phyloP scores from a whole-genome alignment of 2,329 filamentous ascomycete genomes.

The Colletotrichum chlorophyti region DNA sequence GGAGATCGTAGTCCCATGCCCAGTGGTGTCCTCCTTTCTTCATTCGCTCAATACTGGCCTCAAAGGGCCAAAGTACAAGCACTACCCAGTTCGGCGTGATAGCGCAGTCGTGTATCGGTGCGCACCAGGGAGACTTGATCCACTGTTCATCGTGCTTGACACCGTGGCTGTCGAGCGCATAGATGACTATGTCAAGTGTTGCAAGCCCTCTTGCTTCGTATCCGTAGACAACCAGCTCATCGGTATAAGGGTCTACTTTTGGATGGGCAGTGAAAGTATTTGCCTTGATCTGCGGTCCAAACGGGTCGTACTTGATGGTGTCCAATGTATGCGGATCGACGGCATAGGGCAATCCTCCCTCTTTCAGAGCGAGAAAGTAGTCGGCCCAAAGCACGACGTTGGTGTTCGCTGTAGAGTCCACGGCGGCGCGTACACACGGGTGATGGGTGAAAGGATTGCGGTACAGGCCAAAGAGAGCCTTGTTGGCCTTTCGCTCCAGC shows the following conservation, averaged over 20 bases:
- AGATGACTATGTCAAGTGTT: conserved; percentile 43
- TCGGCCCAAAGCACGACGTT: conserved; percentile 58
- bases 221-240: conserved; percentile 47
- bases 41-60: conserved; percentile 43
- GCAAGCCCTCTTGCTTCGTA: conserved; percentile 48
- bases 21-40: conserved; percentile 45
- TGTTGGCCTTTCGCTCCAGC: conserved; percentile 43
- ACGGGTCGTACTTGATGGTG: conserved; percentile 45
- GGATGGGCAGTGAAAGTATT: conserved; percentile 50
- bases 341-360: conserved; percentile 50
- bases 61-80: conserved; percentile 42
- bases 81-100: conserved; percentile 45
- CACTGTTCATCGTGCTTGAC: conserved; percentile 53
- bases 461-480: conserved; percentile 44
- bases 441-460: conserved; percentile 47
- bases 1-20: conserved; percentile 38
- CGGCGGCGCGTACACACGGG: conserved; percentile 39
- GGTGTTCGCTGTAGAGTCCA: conserved; percentile 53
- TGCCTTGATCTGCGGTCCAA: conserved; percentile 41
- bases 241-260: conserved; percentile 46
- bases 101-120: conserved; percentile 47
- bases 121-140: conserved; percentile 56
- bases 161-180: conserved; percentile 38
- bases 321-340: conserved; percentile 48
- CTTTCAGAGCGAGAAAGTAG: conserved; percentile 54